phyloP scores from a whole-genome alignment of 257 asterid species.

The Nicotiana benthamiana region DNA sequence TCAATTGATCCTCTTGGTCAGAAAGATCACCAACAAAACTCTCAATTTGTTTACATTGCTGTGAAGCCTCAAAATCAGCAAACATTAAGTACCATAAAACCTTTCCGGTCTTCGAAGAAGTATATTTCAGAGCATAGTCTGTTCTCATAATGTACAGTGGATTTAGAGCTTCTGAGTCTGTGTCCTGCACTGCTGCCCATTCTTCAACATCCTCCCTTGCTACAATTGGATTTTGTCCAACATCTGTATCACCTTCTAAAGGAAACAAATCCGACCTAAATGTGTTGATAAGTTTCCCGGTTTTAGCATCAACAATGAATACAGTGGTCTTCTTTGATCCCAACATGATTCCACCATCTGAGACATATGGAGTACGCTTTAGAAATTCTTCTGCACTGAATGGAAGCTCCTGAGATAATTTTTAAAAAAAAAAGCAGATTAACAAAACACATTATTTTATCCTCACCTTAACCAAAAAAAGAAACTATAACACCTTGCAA shows the following conservation, averaged over 20 bases:
- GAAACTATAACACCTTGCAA: not conserved
- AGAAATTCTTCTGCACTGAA: conserved; percentile 60
- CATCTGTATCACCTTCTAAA: conserved; percentile 22
- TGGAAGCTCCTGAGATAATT: conserved; percentile 44
- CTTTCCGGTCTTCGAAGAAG: conserved; percentile 57
- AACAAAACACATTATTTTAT: not conserved
- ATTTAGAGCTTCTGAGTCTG: conserved; percentile 30
- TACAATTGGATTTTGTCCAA: conserved; percentile 40
- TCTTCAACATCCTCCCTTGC: conserved; percentile 33
- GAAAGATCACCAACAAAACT: conserved; percentile 30
- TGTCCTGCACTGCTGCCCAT: conserved; percentile 38
- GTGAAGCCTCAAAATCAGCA: conserved; percentile 76
- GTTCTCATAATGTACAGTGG: conserved; percentile 75
- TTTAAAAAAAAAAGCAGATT: conserved; percentile 3
- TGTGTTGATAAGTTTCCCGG: conserved; percentile 57
- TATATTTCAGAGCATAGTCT: conserved; percentile 59
- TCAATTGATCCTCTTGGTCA: conserved; percentile 16
- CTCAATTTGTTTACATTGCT: conserved; percentile 47
- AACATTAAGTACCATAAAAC: conserved; percentile 69
- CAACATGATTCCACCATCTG: conserved; percentile 60
- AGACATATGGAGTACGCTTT: conserved; percentile 54
- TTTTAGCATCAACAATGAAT: conserved; percentile 61
- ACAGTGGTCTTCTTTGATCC: conserved; percentile 77
- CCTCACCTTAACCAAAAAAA: not conserved
- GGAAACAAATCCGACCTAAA: conserved; percentile 50